These are phyloP conservation scores for Hirschfeldia incana DNA, from an alignment of 345 rosid species.

Conservation along the genomic window DNA sequence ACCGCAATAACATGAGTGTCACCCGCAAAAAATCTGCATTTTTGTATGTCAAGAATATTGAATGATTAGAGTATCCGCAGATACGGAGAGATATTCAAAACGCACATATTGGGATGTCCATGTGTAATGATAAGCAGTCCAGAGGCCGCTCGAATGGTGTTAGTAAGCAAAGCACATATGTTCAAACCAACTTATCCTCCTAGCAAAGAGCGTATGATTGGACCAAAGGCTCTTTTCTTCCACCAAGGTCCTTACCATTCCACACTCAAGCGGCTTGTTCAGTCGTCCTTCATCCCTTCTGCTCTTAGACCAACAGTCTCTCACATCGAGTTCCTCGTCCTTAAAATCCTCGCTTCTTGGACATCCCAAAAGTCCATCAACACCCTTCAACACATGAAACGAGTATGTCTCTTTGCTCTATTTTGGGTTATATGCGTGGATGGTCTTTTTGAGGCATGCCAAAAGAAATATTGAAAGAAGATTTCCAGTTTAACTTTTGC, in stretches of 20 bases:
- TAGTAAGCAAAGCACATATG: constrained; percentile 68
- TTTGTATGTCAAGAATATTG: too few species aligned
- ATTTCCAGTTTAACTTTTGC: constrained; percentile 12
- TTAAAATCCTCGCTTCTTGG: constrained; percentile 60
- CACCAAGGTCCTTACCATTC: constrained; percentile 91
- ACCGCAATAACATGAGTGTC: too few species aligned
- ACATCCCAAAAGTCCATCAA: constrained; percentile 51
- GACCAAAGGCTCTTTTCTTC: constrained; percentile 80
- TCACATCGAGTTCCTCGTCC: constrained; percentile 66
- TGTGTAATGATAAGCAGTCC: constrained; percentile 97
- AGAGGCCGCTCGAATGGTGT: constrained; percentile 69
- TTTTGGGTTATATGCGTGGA: constrained; percentile 31
- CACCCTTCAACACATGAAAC: constrained; percentile 86
- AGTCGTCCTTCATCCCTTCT: constrained; percentile 67
- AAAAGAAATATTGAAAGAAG: constrained; percentile 6
- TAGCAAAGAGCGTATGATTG: constrained; percentile 87
- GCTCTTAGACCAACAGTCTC: constrained; percentile 64
- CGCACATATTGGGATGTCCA: constrained; percentile 90
- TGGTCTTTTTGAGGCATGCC: constrained; percentile 8
- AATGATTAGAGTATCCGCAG: constrained; percentile 33
- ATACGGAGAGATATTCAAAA: constrained; percentile 86
- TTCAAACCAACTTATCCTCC: constrained; percentile 92
- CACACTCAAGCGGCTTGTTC: constrained; percentile 70
- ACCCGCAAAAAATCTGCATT: too few species aligned
- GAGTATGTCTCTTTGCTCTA: constrained; percentile 46